A percentile compares a stretch with the other conserved stretches of the same genome.
Conservation (phyloP, 306 rosid genomes). For the Styphnolobium japonicum region DNA sequence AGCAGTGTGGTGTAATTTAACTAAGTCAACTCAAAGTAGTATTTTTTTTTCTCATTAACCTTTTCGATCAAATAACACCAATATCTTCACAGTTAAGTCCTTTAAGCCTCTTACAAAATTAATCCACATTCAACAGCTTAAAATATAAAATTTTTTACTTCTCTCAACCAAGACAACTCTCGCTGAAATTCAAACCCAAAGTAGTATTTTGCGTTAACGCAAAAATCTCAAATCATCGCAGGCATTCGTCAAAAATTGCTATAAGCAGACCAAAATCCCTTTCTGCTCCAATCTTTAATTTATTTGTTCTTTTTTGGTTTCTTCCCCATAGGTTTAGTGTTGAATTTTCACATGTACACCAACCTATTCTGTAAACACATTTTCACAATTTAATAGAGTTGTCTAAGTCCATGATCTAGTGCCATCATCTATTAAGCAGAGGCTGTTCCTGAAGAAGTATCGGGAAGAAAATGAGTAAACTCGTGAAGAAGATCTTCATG, state of each 20-base stretch:
- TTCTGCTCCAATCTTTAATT: neutral
- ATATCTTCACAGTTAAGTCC: too few species aligned
- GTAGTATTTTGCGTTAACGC: neutral
- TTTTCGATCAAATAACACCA: too few species aligned
- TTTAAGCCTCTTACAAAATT: too few species aligned
- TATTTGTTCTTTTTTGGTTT: neutral
- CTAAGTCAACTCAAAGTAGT: too few species aligned
- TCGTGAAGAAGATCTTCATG: slow-evolving; percentile 60
- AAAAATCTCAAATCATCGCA: neutral
- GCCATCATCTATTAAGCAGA: neutral
- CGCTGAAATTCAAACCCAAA: too few species aligned
- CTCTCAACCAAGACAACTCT: too few species aligned
- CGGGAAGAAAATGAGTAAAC: slow-evolving; percentile 57
- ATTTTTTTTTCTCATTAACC: too few species aligned
- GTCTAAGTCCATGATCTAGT: neutral
- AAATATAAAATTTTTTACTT: too few species aligned
- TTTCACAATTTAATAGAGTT: neutral
- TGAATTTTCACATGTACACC: neutral
- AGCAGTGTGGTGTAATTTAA: too few species aligned
- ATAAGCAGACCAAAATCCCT: too few species aligned
- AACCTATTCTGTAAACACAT: neutral
- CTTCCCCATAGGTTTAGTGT: neutral
- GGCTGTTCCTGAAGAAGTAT: slow-evolving; percentile 40
- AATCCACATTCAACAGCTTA: too few species aligned
- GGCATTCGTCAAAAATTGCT: neutral